Evolutionary conservation across 2,329 filamentous ascomycete genomes (phyloP).

Genomic region (Pestalotiopsis sp.): DNA sequence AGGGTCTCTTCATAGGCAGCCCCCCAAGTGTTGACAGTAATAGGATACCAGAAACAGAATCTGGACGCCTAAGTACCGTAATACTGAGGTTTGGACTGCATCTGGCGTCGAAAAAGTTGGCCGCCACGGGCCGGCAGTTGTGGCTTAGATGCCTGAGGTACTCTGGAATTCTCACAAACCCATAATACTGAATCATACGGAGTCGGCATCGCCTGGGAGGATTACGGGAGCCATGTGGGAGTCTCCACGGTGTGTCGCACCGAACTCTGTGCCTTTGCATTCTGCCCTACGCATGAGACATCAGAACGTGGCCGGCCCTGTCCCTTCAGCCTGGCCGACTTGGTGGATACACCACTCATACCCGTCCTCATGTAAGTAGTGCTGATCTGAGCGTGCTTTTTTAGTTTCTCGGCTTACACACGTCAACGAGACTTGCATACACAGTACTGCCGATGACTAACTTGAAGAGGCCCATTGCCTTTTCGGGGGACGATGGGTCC

Average conservation of each 20-base stretch:
- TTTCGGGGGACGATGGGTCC: background rate
- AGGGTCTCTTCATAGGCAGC: background rate
- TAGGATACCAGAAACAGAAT: background rate
- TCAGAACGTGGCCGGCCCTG: background rate
- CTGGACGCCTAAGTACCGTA: background rate
- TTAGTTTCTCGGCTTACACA: constrained; percentile 3
- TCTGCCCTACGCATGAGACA: background rate
- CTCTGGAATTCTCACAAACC: background rate
- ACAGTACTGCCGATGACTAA: background rate
- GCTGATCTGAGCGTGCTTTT: constrained; percentile 1
- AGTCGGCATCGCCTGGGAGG: background rate
- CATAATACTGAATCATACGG: background rate
- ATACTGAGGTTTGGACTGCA: background rate
- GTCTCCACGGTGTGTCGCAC: background rate
- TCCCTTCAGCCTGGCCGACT: background rate
- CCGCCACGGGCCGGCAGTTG: background rate
- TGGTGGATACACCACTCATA: background rate
- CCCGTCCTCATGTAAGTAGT: background rate
- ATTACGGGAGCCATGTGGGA: background rate
- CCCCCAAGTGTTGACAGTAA: background rate
- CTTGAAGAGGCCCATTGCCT: background rate
- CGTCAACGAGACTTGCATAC: background rate
- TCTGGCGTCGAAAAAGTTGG: background rate
- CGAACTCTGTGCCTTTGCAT: background rate
- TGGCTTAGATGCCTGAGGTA: background rate